phyloP scores from a whole-genome alignment of 305 asterid genomes.

The Lippia alba region DNA sequence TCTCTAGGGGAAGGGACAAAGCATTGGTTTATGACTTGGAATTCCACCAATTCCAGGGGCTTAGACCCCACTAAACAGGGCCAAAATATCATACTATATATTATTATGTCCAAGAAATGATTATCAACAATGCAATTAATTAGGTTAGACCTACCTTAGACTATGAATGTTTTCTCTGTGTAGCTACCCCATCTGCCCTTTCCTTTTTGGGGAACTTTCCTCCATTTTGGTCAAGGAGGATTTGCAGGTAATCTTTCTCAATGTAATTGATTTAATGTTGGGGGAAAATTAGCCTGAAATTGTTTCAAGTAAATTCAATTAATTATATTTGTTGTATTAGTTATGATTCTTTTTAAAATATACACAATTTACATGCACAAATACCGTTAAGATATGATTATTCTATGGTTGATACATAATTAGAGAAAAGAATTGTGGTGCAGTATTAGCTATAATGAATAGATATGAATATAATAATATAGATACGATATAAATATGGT shows the following conservation, averaged over 20 bases:
- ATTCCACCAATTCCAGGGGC: conserved; percentile 28
- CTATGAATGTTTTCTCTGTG: conserved; percentile 1
- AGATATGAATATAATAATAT: too few relatives aligned
- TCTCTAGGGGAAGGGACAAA: conserved; percentile 32
- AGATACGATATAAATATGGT: too few relatives aligned
- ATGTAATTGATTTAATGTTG: not conserved
- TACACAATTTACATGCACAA: too few relatives aligned
- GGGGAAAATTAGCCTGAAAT: not conserved
- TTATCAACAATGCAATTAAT: not conserved
- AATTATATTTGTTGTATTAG: too few relatives aligned
- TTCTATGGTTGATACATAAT: too few relatives aligned
- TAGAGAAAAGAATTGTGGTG: too few relatives aligned
- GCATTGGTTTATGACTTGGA: conserved; percentile 43
- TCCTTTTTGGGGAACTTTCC: conserved; percentile 21
- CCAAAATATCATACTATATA: not conserved
- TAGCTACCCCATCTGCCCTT: conserved; percentile 8
- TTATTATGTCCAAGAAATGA: conserved; percentile 15
- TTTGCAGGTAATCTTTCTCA: conserved; percentile 4
- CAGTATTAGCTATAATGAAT: too few relatives aligned
- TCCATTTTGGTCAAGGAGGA: conserved; percentile 6
- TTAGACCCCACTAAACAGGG: conserved; percentile 27
- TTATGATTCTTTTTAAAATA: too few relatives aligned
- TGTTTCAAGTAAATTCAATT: too few relatives aligned
- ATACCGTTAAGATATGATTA: too few relatives aligned
- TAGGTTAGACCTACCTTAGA: conserved; percentile 12